These are phyloP conservation scores for Pulveroboletus sp. DNA, from an alignment of 768 basidiomycete genomes.

Conservation along the genomic window DNA sequence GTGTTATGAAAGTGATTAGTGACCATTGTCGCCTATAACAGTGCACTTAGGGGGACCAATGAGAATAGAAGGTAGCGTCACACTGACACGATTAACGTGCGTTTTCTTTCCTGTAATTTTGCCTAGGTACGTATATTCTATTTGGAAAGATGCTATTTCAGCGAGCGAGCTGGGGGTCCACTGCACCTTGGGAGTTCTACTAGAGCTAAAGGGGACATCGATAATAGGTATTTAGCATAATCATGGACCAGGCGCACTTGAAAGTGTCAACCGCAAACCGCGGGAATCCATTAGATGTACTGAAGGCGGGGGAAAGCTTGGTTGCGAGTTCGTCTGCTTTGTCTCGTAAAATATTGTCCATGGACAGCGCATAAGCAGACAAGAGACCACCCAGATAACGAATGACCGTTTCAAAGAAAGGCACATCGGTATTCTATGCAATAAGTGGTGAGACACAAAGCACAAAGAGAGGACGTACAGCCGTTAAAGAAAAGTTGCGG, in stretches of 20 bases:
- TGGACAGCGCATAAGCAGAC: constrained; percentile 74
- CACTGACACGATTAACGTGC: constrained; percentile 52
- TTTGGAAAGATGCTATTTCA: constrained; percentile 75
- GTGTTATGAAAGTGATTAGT: constrained; percentile 45
- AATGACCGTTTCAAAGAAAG: constrained; percentile 85
- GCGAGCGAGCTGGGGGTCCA: constrained; percentile 49
- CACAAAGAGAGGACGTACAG: constrained; percentile 29
- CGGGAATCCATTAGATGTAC: constrained; percentile 66
- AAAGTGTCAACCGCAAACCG: constrained; percentile 63
- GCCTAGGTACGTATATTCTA: constrained; percentile 83
- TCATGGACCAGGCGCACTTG: constrained; percentile 35
- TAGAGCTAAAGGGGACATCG: constrained; percentile 1
- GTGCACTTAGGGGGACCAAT: neutral
- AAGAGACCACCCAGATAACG: constrained; percentile 86
- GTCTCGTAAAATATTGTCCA: constrained; percentile 53
- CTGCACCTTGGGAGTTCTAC: constrained; percentile 15
- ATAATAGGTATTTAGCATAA: neutral
- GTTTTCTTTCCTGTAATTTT: constrained; percentile 67
- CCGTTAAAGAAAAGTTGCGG: constrained; percentile 44
- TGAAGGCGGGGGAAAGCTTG: constrained; percentile 68
- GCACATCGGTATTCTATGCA: constrained; percentile 33
- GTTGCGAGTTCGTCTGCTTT: constrained; percentile 76
- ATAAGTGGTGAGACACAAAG: neutral
- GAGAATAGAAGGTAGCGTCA: neutral
- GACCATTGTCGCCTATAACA: constrained; percentile 42